Percentiles rank a stretch among this genome's conserved stretches.
Conservation (phyloP, 192 early-diverging fungal species). For the Backusella parvicylindrica region DNA sequence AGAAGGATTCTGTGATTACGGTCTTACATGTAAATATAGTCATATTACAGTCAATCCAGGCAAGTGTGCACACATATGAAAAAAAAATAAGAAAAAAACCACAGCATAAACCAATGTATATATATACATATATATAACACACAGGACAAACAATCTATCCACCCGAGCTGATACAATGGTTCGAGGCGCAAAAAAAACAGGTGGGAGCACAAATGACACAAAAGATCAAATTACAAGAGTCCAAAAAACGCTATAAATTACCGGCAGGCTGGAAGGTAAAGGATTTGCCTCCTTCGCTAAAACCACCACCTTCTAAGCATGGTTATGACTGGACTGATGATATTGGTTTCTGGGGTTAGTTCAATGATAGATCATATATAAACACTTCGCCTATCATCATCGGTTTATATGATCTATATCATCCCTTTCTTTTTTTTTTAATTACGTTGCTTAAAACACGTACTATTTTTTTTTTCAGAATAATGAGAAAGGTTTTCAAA, state of each 20-base stretch:
- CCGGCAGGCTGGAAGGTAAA: slow-evolving; percentile 31
- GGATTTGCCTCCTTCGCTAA: slow-evolving; percentile 36
- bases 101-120: background rate
- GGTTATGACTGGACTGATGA: slow-evolving; percentile 35
- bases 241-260: slow-evolving; percentile 21
- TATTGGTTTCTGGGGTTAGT: slow-evolving; percentile 31
- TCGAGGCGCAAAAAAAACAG: background rate
- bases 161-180: slow-evolving; percentile 14
- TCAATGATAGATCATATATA: too few species aligned
- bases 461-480: too few species aligned
- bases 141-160: slow-evolving; percentile 23
- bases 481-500: too few species aligned
- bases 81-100: background rate
- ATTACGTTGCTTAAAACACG: too few species aligned
- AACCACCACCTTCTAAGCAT: slow-evolving; percentile 23
- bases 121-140: background rate
- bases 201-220: background rate
- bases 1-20: slow-evolving; percentile 34
- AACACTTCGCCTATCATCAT: too few species aligned
- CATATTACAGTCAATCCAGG: slow-evolving; percentile 25
- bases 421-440: too few species aligned
- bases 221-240: background rate
- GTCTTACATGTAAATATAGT: slow-evolving; percentile 33
- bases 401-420: too few species aligned
- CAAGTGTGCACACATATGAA: background rate